A percentile compares a stretch with the other conserved stretches of the same genome.
Evolutionary conservation across 371 early-diverging fungal genomes (phyloP).

Genomic region (Rhizopus stolonifer): DNA sequence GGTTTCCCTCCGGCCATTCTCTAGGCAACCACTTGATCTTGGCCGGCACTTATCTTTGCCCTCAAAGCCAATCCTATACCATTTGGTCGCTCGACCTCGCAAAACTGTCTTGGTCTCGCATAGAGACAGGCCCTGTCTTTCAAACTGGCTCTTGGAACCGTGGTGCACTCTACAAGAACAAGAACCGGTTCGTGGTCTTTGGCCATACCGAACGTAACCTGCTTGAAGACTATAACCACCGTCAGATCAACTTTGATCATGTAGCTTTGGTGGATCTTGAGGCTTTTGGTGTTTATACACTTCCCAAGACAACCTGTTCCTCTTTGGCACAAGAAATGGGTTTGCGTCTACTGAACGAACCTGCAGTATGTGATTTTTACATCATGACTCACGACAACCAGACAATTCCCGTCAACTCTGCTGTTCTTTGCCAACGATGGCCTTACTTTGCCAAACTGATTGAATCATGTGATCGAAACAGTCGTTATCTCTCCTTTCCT

Average conservation of each 20-base stretch:
- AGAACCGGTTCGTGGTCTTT: constrained; percentile 67
- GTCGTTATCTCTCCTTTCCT: constrained; percentile 38
- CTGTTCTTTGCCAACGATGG: constrained; percentile 67
- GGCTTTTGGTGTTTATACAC: constrained; percentile 61
- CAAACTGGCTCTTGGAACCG: constrained; percentile 72
- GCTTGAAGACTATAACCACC: constrained; percentile 68
- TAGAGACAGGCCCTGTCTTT: constrained; percentile 64
- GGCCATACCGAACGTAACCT: constrained; percentile 67
- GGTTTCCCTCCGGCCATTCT: constrained; percentile 66
- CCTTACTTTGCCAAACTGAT: constrained; percentile 39
- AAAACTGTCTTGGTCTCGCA: constrained; percentile 61
- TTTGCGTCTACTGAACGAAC: constrained; percentile 55
- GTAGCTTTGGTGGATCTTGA: constrained; percentile 61
- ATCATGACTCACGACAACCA: constrained; percentile 55
- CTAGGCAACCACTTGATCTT: constrained; percentile 70
- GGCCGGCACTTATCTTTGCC: constrained; percentile 67
- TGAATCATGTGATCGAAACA: constrained; percentile 13
- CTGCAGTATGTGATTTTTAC: constrained; percentile 55
- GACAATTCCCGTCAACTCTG: constrained; percentile 59
- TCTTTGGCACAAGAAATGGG: constrained; percentile 52
- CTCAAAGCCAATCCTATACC: constrained; percentile 59
- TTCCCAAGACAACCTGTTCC: constrained; percentile 35
- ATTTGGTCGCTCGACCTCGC: constrained; percentile 72
- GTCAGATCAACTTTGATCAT: constrained; percentile 63
- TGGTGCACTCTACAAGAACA: constrained; percentile 55